phyloP scores from a whole-genome alignment of 139 green algal genomes.

The Chlorella sp. region DNA sequence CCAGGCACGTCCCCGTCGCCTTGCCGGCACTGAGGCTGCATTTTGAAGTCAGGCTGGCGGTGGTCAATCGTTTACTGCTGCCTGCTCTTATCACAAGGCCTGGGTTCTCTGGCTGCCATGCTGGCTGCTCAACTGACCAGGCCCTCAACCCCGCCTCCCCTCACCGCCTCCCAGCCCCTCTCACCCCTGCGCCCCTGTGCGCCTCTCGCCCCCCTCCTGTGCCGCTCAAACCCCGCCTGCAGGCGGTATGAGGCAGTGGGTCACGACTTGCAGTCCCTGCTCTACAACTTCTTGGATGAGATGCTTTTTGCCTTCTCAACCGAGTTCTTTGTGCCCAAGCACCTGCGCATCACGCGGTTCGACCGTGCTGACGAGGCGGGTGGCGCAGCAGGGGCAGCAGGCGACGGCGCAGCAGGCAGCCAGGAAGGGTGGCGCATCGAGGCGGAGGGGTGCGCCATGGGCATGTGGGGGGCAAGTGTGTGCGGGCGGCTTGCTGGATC shows the following conservation, averaged over 20 bases:
- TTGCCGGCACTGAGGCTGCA: too few relatives aligned
- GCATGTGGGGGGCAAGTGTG: neutral
- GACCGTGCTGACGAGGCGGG: slow-evolving; percentile 43
- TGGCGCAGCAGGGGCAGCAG: neutral
- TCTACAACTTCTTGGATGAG: slow-evolving; percentile 90
- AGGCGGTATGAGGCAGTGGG: slow-evolving; percentile 60
- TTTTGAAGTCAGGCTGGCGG: too few relatives aligned
- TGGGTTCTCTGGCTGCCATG: too few relatives aligned
- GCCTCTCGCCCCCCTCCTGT: too few relatives aligned
- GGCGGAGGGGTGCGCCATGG: slow-evolving; percentile 10
- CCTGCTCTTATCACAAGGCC: too few relatives aligned
- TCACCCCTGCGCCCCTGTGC: neutral
- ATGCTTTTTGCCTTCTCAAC: slow-evolving; percentile 83
- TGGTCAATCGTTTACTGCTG: too few relatives aligned
- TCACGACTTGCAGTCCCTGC: slow-evolving; percentile 83
- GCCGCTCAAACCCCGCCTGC: slow-evolving; percentile 3
- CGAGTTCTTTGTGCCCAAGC: slow-evolving; percentile 70
- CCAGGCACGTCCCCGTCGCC: neutral
- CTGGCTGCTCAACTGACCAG: neutral
- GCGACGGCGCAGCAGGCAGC: neutral
- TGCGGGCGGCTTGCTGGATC: too few relatives aligned
- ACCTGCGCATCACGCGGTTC: slow-evolving; percentile 63
- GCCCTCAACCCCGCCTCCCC: neutral
- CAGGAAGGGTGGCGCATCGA: neutral
- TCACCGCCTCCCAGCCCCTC: neutral